These are phyloP conservation scores for Citrus maxima DNA, from an alignment of 345 rosid species.

Conservation along the genomic window DNA sequence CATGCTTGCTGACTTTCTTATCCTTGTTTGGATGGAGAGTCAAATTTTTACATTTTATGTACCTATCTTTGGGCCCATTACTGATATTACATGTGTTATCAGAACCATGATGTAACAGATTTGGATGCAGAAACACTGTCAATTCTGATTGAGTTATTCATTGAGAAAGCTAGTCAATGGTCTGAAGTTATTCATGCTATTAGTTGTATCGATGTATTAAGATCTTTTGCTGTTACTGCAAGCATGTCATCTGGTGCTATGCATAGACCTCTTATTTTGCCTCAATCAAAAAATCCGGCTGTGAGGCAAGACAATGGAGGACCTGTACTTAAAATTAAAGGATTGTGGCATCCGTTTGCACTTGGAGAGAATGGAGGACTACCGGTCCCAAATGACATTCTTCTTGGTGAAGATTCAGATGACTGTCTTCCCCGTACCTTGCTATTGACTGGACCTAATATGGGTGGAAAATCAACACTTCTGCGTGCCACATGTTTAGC, in stretches of 20 bases:
- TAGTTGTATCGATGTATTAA: conserved; percentile 69
- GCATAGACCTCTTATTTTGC: conserved; percentile 63
- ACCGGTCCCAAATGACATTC: conserved; percentile 78
- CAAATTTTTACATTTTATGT: not conserved
- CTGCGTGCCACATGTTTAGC: conserved; percentile 88
- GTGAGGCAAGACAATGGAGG: conserved; percentile 37
- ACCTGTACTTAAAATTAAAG: conserved; percentile 63
- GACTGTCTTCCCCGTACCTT: conserved; percentile 52
- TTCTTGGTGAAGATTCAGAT: conserved; percentile 61
- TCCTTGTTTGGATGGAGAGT: not conserved
- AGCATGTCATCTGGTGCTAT: conserved; percentile 58
- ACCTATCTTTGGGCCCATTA: not conserved
- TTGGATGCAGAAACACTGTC: conserved; percentile 73
- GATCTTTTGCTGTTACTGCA: conserved; percentile 69
- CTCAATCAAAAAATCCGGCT: conserved; percentile 35
- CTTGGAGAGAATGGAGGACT: conserved; percentile 59
- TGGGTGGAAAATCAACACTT: conserved; percentile 99
- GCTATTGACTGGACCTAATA: conserved; percentile 91
- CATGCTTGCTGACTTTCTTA: not conserved
- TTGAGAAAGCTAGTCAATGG: conserved; percentile 81
- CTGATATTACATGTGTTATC: conserved; percentile 23
- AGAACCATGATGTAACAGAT: conserved; percentile 77
- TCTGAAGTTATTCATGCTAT: conserved; percentile 68
- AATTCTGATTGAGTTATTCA: conserved; percentile 68
- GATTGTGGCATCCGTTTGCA: conserved; percentile 94